Conservation (phyloP, 2,329 filamentous ascomycete genomes). For the Cercospora sp. region DNA sequence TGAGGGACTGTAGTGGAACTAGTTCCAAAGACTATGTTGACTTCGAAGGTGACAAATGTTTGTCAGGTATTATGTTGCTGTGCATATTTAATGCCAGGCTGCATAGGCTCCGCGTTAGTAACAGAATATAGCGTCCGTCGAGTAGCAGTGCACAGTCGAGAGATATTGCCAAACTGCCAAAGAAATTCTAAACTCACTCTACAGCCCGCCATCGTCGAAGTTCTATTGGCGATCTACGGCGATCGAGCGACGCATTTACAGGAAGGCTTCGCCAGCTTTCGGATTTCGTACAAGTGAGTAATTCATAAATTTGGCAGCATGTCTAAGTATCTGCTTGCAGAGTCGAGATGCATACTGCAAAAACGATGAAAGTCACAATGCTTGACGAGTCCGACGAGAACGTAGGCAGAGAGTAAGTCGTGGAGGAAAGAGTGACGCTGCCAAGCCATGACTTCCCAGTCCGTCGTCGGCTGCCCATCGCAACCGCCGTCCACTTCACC, state of each 20-base stretch:
- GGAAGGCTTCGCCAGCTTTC: not conserved
- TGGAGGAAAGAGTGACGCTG: not conserved
- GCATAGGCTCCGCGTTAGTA: not conserved
- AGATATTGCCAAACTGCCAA: not conserved
- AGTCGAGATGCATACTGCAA: not conserved
- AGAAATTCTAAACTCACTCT: not conserved
- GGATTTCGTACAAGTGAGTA: not conserved
- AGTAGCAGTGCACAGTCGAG: not conserved
- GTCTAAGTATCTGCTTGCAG: not conserved
- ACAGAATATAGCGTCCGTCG: not conserved
- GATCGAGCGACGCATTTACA: not conserved
- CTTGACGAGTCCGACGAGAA: not conserved
- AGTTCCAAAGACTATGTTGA: constrained; percentile 5
- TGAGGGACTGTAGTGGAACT: not conserved
- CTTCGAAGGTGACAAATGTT: not conserved
- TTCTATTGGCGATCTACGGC: not conserved
- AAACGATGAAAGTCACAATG: not conserved
- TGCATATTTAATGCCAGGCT: not conserved
- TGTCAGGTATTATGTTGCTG: not conserved
- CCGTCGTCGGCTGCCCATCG: not conserved
- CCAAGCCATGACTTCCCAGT: not conserved
- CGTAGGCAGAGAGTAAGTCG: not conserved
- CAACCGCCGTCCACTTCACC: not conserved
- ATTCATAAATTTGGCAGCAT: no score
- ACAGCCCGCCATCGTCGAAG: not conserved